Conservation (phyloP, 164 flowering plant species). For the Buxus sempervirens region DNA sequence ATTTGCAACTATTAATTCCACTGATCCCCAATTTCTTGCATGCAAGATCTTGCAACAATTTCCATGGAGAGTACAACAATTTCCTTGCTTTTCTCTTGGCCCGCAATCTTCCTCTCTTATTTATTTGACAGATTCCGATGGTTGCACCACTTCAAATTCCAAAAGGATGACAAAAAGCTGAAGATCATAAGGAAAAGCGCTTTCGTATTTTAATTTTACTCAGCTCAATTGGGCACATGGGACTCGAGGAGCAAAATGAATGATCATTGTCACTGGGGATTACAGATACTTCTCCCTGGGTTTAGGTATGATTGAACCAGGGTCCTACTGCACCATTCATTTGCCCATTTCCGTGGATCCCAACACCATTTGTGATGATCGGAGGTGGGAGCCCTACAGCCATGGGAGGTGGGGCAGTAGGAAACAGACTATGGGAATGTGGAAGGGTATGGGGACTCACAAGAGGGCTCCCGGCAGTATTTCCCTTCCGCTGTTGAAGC, state of each 20-base stretch:
- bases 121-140: constrained; percentile 15
- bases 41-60: no score
- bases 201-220: constrained; percentile 12
- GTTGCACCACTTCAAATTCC: constrained; percentile 34
- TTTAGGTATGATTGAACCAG: constrained; percentile 58
- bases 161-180: constrained; percentile 3
- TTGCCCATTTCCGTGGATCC: constrained; percentile 62
- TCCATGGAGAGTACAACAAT: no score
- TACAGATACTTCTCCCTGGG: background rate
- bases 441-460: constrained; percentile 44
- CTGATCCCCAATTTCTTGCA: constrained; percentile 16
- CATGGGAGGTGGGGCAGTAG: constrained; percentile 44
- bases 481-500: constrained; percentile 51
- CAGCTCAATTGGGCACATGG: no score
- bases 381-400: constrained; percentile 50
- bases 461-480: constrained; percentile 49
- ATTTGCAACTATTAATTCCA: constrained; percentile 36
- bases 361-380: constrained; percentile 48
- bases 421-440: constrained; percentile 42
- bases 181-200: background rate
- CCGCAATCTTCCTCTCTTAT: no score
- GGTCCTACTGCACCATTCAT: constrained; percentile 55
- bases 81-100: no score
- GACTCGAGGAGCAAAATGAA: no score
- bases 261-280: no score